Conservation (phyloP, 192 early-diverging fungal species). For the Backusella luteola region DNA sequence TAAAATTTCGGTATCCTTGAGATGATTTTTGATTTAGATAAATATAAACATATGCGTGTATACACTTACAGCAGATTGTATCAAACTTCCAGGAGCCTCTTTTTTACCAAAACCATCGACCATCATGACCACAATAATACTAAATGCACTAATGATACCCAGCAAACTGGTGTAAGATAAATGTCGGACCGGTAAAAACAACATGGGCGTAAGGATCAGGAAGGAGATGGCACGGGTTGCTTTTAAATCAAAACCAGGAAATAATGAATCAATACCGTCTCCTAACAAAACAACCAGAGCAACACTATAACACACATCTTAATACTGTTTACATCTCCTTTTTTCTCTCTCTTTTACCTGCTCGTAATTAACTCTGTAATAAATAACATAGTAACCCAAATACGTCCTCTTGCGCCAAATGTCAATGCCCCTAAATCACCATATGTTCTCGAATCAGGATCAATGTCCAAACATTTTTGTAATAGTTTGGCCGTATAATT, state of each 20-base stretch:
- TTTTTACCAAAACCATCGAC: slow-evolving; percentile 54
- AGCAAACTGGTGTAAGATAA: slow-evolving; percentile 57
- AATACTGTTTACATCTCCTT: background rate
- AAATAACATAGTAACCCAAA: slow-evolving; percentile 33
- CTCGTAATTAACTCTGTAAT: slow-evolving; percentile 38
- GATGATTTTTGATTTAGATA: background rate
- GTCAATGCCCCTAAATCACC: slow-evolving; percentile 43
- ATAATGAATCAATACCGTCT: slow-evolving; percentile 37
- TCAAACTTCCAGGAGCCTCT: slow-evolving; percentile 55
- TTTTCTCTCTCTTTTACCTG: slow-evolving; percentile 21
- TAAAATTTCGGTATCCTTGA: slow-evolving; percentile 48
- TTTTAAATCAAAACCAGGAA: slow-evolving; percentile 25
- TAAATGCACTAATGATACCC: slow-evolving; percentile 55
- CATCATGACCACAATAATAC: slow-evolving; percentile 59
- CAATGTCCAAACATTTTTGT: slow-evolving; percentile 45
- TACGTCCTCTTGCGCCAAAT: slow-evolving; percentile 35
- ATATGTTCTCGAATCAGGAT: slow-evolving; percentile 41
- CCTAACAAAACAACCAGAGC: slow-evolving; percentile 40
- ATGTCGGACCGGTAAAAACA: slow-evolving; percentile 47
- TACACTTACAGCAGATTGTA: slow-evolving; percentile 43
- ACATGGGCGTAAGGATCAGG: slow-evolving; percentile 49
- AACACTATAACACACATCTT: slow-evolving; percentile 27
- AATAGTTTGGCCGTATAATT: slow-evolving; percentile 62
- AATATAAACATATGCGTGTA: background rate
- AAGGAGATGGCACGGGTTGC: slow-evolving; percentile 47